Evolutionary conservation across 768 basidiomycete genomes (phyloP), one percentile per base, ranked within the genome.

Genomic region (Amanita rimosa): DNA sequence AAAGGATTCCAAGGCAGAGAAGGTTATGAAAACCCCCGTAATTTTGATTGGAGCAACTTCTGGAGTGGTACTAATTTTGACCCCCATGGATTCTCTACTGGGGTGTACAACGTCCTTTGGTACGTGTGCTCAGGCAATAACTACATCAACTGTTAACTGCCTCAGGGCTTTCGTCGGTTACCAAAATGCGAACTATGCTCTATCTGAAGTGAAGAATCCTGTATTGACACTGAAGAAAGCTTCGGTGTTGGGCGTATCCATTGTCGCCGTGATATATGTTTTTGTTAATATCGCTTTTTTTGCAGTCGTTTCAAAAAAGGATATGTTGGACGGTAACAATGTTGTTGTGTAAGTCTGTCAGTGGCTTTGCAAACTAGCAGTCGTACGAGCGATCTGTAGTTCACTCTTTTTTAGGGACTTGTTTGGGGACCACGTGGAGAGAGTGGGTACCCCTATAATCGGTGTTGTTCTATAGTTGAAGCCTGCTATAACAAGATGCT

Each of bases 351-450:
- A 55, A 57, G 79, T 64, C 2, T n/a, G 27, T 34, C 16, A 42
- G 42, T 14, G 14, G n/a, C 41, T 10, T 6, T 41, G 4, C 1
- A 52, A 49, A 17, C 9, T 10, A 37, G 6, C 6, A 31, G 37
- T 38, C 17, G 36, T 16, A 29, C 33, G 27, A 11, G 13, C n/a
- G 6, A 4, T 29, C 7, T 29, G 17, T 52, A 82, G 80, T 2
- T 83, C 84, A 0, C 59, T 86, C 27, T 87, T 84, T 63, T 88
- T 89, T 58, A 71, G 84, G 42, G 83, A 83, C 61, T 59, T 89
- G 6, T 87, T 77, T 59, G 85, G 85, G 0, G 67, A 72, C 0
- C 62, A 69, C 0, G 77, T 78, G 0, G 83, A 83, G 56, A 70
- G 69, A 57, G 83, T 83, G 42, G 13, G 67, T 52, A 10, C 6